Conservation (phyloP, 352 stramenopile genomes). For the Globisporangium sylvaticum region DNA sequence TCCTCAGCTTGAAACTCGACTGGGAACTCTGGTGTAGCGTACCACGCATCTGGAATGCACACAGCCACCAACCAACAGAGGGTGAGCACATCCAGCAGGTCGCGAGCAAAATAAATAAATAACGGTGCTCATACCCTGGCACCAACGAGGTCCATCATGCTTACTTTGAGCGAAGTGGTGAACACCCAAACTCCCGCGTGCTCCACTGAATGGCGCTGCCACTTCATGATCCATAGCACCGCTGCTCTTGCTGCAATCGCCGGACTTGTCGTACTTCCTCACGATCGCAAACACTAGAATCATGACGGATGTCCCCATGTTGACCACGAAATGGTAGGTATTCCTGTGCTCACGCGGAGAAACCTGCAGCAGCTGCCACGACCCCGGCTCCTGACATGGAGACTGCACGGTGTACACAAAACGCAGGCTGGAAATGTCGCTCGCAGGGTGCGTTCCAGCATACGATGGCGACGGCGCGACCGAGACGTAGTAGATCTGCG, state of each 20-base stretch:
- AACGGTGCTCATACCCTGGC: not conserved
- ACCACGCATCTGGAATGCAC: slow-evolving; percentile 29
- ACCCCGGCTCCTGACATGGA: slow-evolving; percentile 26
- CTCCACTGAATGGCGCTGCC: too few relatives aligned
- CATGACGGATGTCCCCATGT: slow-evolving; percentile 34
- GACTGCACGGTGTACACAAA: slow-evolving; percentile 35
- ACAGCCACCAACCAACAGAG: not conserved
- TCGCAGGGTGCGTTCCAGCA: slow-evolving; percentile 2
- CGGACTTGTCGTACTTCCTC: slow-evolving; percentile 7
- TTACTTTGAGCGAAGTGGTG: slow-evolving; percentile 29
- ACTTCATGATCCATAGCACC: not conserved
- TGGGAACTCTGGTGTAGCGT: slow-evolving; percentile 36
- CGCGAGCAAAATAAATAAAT: not conserved
- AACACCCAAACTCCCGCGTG: slow-evolving; percentile 13
- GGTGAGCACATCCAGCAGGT: not conserved
- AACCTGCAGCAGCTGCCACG: slow-evolving; percentile 51
- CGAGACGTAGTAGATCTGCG: slow-evolving; percentile 31
- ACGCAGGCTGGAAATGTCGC: slow-evolving; percentile 23
- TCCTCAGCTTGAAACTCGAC: slow-evolving; percentile 24
- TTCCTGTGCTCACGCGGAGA: not conserved
- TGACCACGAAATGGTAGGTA: slow-evolving; percentile 47
- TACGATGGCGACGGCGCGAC: slow-evolving; percentile 38
- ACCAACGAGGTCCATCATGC: not conserved
- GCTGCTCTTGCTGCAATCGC: not conserved
- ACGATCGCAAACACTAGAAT: slow-evolving; percentile 28